Conservation (phyloP, 345 rosid genomes). For the Atalantia buxifolia region DNA sequence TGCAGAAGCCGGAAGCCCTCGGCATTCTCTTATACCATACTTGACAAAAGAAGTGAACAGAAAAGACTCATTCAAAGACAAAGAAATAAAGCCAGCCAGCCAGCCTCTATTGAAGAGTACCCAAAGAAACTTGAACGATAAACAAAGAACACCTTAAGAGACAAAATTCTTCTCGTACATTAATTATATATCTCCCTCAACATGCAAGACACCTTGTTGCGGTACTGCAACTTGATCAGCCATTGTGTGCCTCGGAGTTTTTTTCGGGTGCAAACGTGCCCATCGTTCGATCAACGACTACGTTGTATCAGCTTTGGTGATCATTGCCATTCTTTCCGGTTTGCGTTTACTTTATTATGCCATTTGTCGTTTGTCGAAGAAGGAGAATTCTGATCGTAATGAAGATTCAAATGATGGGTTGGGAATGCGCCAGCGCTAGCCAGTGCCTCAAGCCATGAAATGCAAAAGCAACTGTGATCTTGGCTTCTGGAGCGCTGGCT, state of each 20-base stretch:
- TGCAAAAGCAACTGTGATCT: neutral
- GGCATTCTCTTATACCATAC: constrained; percentile 23
- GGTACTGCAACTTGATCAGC: neutral
- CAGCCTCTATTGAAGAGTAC: neutral
- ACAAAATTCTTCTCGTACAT: neutral
- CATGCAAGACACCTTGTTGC: neutral
- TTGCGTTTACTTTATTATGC: constrained; percentile 27
- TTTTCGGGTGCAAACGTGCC: constrained; percentile 32
- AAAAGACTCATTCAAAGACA: constrained; percentile 17
- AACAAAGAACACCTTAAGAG: constrained; percentile 10
- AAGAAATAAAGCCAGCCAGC: constrained; percentile 20
- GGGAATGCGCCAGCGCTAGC: constrained; percentile 10
- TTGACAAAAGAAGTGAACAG: constrained; percentile 23
- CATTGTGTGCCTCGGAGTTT: constrained; percentile 39
- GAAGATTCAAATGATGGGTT: constrained; percentile 3
- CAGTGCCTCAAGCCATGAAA: neutral
- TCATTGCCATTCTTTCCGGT: constrained; percentile 31
- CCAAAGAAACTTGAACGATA: neutral
- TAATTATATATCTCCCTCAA: neutral
- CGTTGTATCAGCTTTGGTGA: constrained; percentile 28
- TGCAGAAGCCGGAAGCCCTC: neutral
- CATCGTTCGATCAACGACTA: constrained; percentile 24
- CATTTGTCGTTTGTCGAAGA: constrained; percentile 25
- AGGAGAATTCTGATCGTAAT: neutral
- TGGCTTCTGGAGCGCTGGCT: no score